Base-by-base conservation (phyloP, 2,329 filamentous ascomycete genomes). In the Trichoderma oligosporum region DNA sequence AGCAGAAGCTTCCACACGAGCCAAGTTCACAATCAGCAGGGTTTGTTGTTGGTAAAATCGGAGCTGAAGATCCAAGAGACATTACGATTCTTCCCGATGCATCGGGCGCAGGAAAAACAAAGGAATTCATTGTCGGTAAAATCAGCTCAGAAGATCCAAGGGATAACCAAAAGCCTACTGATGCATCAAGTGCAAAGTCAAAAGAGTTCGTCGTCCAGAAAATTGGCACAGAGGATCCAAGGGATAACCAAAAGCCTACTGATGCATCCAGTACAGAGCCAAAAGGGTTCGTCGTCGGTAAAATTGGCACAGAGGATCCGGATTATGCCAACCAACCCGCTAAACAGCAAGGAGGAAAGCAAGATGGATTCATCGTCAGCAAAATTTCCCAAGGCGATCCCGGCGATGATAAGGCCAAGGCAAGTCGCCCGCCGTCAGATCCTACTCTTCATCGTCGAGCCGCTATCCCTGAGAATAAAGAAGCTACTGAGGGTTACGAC, bases 381-480 rank as follows among this genome's bases (percentile, higher is more conserved):
- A 31, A 31, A 31, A 31, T 31, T 31, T 6, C 6, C 27, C 6
- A 5, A 11, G 27, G 11, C 6, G 27, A 31, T 6, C 27, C 27
- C 27, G 11, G 11, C 11, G 51, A 55, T 16, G 51, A 55, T 11
- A 55, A 55, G 8, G 42, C 51, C 9, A 44, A 56, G 24, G 41
- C 53, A 18, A 7, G 8, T 25, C 44, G 53, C n/a, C 24, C 44
- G 8, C 41, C n/a, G 16, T 11, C 38, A 3, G 55, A 53, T 36
- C 18, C 35, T 38, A 36, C 51, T 47, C 18, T 41, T 31, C 41
- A 51, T 39, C 56, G 59, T 25, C 41, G 59, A 35, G 35, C 48
- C 35, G 24, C 12, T 24, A 36, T 20, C 29, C 16, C 57, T 8
- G 11, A 25, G 27, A 24, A 54, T 29, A 36, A 16, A n/a, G 20